Conservation (phyloP, 2,329 filamentous ascomycete species). For the Ophiostoma novo-ulmi region DNA sequence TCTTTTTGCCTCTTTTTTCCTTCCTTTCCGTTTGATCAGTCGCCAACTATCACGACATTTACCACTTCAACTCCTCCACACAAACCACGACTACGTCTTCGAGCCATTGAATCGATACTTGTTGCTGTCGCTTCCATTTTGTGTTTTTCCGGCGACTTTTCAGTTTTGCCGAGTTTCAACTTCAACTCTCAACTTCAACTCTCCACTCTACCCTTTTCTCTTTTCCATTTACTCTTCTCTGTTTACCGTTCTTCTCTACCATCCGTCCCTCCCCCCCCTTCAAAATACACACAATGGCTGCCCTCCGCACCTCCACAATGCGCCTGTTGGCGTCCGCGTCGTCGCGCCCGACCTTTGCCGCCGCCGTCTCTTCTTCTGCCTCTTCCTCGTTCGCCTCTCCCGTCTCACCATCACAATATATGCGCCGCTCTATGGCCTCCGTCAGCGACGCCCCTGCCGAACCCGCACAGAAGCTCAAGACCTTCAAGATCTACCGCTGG, state of each 20-base stretch:
- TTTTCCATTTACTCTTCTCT: neutral
- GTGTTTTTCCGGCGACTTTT: neutral
- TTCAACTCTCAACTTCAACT: neutral
- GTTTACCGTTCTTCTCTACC: neutral
- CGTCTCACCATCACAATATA: slow-evolving; percentile 31
- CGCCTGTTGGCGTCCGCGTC: slow-evolving; percentile 43
- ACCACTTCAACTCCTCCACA: neutral
- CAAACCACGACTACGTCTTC: neutral
- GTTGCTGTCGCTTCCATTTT: neutral
- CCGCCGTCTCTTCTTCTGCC: slow-evolving; percentile 27
- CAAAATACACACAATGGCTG: slow-evolving; percentile 44
- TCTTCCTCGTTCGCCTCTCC: slow-evolving; percentile 34
- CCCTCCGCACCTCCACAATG: slow-evolving; percentile 55
- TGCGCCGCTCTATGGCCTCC: slow-evolving; percentile 50
- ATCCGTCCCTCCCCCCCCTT: neutral
- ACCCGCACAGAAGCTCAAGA: slow-evolving; percentile 70
- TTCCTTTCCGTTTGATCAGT: neutral
- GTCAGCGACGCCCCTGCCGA: slow-evolving; percentile 41
- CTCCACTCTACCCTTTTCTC: neutral
- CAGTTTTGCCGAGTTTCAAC: slow-evolving; percentile 5
- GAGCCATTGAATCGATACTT: neutral
- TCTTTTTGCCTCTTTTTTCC: slow-evolving; percentile 9
- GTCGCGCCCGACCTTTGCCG: slow-evolving; percentile 22
- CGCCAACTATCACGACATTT: slow-evolving; percentile 6
- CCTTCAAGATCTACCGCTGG: slow-evolving; percentile 98